phyloP scores from a whole-genome alignment of 768 basidiomycete species.

The Calocera viscosa region DNA sequence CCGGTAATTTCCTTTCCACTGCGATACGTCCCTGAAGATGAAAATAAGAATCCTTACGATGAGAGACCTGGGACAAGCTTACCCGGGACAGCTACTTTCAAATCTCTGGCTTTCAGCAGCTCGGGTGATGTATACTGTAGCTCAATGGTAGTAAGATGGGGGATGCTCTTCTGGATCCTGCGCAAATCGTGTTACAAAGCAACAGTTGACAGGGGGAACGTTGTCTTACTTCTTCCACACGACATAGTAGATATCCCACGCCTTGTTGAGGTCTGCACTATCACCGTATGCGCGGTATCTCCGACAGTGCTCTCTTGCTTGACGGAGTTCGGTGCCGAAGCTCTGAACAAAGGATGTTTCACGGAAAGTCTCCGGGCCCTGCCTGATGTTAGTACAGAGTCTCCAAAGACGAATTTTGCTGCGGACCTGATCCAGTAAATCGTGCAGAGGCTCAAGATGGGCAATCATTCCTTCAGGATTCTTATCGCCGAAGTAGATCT shows the following conservation, averaged over 20 bases:
- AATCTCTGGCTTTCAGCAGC: constrained; percentile 72
- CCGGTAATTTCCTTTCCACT: constrained; percentile 70
- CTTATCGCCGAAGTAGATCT: constrained; percentile 91
- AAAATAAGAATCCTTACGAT: background rate
- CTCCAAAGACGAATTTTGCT: background rate
- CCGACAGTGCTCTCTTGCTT: constrained; percentile 82
- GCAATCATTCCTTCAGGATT: constrained; percentile 97
- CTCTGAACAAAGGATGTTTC: constrained; percentile 92
- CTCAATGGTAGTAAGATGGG: constrained; percentile 77
- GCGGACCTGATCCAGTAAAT: constrained; percentile 72
- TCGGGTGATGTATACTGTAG: constrained; percentile 95
- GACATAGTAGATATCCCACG: constrained; percentile 97
- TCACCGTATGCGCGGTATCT: constrained; percentile 80
- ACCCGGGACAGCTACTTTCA: constrained; percentile 96
- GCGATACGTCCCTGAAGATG: constrained; percentile 77
- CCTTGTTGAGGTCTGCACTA: constrained; percentile 79
- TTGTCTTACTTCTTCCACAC: constrained; percentile 32
- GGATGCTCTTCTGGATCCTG: constrained; percentile 87
- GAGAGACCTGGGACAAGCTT: constrained; percentile 17
- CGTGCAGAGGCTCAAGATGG: constrained; percentile 81
- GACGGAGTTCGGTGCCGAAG: constrained; percentile 81
- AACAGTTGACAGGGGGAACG: background rate
- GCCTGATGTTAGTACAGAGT: constrained; percentile 11
- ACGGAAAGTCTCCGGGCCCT: constrained; percentile 89
- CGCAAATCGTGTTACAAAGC: constrained; percentile 52